Conservation (phyloP, 2,329 filamentous ascomycete species). For the Neurospora sp. region DNA sequence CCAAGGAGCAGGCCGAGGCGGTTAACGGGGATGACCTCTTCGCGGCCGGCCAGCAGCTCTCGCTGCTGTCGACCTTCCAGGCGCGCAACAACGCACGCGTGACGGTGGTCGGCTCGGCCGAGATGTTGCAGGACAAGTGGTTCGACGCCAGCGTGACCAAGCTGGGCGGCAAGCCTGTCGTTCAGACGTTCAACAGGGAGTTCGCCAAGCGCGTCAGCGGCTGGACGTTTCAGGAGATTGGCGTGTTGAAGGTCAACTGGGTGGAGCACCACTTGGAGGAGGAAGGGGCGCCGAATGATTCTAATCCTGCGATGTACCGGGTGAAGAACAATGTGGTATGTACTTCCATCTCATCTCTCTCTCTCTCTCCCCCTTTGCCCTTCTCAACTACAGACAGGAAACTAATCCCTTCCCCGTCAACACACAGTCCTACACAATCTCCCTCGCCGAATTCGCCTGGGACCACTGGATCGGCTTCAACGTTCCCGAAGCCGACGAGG, state of each 20-base stretch:
- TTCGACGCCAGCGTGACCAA: constrained; percentile 71
- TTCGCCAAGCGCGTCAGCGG: constrained; percentile 78
- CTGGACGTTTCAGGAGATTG: constrained; percentile 95
- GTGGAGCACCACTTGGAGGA: constrained; percentile 67
- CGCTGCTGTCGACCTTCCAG: constrained; percentile 77
- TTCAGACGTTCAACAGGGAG: constrained; percentile 66
- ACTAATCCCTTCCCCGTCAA: constrained; percentile 18
- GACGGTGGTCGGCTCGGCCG: constrained; percentile 72
- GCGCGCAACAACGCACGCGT: constrained; percentile 89
- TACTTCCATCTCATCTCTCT: constrained; percentile 20
- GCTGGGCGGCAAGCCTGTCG: constrained; percentile 35
- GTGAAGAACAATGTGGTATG: constrained; percentile 94
- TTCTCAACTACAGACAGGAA: background rate
- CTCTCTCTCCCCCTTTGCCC: background rate
- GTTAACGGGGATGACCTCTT: constrained; percentile 64
- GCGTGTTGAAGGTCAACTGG: constrained; percentile 74
- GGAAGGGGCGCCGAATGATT: constrained; percentile 41
- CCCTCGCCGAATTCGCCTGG: constrained; percentile 74
- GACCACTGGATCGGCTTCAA: constrained; percentile 67
- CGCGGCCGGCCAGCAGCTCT: constrained; percentile 72
- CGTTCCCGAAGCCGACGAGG: constrained; percentile 55
- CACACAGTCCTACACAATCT: constrained; percentile 77
- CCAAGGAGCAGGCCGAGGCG: constrained; percentile 66
- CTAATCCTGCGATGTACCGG: constrained; percentile 83
- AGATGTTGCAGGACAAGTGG: constrained; percentile 83